phyloP scores from a whole-genome alignment of 106 monocot species.

The Dioscorea dumetorum region DNA sequence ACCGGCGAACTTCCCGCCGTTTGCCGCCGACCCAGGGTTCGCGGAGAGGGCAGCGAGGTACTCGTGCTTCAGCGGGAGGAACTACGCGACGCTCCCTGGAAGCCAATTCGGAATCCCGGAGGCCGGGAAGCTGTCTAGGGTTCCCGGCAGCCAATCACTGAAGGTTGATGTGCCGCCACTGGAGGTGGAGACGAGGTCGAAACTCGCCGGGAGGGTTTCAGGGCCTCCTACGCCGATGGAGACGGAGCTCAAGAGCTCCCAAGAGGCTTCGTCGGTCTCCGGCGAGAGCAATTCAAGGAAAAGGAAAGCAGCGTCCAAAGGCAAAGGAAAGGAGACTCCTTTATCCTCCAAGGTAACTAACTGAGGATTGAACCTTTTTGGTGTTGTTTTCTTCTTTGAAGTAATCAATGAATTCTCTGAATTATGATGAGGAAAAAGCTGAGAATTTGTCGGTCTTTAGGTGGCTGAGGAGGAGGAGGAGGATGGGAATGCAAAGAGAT shows the following conservation, averaged over 20 bases:
- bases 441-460: slow-evolving; percentile 5
- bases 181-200: slow-evolving; percentile 10
- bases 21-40: slow-evolving; percentile 35
- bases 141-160: slow-evolving; percentile 51
- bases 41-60: slow-evolving; percentile 54
- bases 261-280: slow-evolving; percentile 22
- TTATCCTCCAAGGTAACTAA: slow-evolving; percentile 11
- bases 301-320: slow-evolving; percentile 34
- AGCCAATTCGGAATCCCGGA: slow-evolving; percentile 17
- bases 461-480: slow-evolving; percentile 23
- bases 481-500: slow-evolving; percentile 35
- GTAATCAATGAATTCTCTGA: no score
- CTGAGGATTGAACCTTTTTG: neutral
- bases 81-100: slow-evolving; percentile 4
- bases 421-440: neutral
- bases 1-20: slow-evolving; percentile 9
- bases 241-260: slow-evolving; percentile 13
- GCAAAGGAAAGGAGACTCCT: slow-evolving; percentile 40
- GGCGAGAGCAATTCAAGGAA: slow-evolving; percentile 36
- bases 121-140: slow-evolving; percentile 47
- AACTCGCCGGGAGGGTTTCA: neutral
- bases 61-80: slow-evolving; percentile 38
- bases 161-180: slow-evolving; percentile 9
- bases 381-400: no score
- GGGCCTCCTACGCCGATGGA: slow-evolving; percentile 1